phyloP scores from a whole-genome alignment of 2,329 filamentous ascomycete species.

The Fusarium pseudograminearum region DNA sequence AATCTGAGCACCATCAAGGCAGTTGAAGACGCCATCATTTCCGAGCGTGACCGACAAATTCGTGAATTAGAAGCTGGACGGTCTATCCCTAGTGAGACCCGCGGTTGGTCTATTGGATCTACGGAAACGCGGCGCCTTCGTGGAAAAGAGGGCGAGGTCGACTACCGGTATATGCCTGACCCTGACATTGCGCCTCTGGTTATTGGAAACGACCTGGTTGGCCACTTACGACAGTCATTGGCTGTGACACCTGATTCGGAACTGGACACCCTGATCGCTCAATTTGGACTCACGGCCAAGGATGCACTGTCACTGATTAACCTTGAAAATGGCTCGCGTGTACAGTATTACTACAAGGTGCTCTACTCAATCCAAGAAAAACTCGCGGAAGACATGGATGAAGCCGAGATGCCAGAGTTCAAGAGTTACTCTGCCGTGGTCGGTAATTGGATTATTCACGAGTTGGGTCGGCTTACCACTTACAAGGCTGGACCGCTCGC shows the following conservation, averaged over 20 bases:
- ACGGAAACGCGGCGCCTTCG: slow-evolving; percentile 84
- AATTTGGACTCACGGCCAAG: slow-evolving; percentile 79
- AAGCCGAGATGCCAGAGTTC: slow-evolving; percentile 42
- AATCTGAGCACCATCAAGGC: slow-evolving; percentile 95
- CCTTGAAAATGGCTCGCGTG: slow-evolving; percentile 80
- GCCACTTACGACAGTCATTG: slow-evolving; percentile 70
- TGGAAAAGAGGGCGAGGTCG: slow-evolving; percentile 95
- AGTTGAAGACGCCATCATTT: slow-evolving; percentile 92
- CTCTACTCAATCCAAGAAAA: slow-evolving; percentile 60
- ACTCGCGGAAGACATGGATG: slow-evolving; percentile 40
- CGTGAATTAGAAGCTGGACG: slow-evolving; percentile 80
- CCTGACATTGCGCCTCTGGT: slow-evolving; percentile 86
- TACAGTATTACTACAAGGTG: slow-evolving; percentile 84
- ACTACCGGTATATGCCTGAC: slow-evolving; percentile 99
- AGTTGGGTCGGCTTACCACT: slow-evolving; percentile 75
- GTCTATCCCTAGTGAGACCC: slow-evolving; percentile 83
- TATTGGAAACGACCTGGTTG: slow-evolving; percentile 77
- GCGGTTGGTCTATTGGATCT: slow-evolving; percentile 89
- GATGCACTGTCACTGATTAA: slow-evolving; percentile 85
- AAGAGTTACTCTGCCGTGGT: slow-evolving; percentile 60
- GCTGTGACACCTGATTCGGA: slow-evolving; percentile 80
- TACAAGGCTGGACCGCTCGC: slow-evolving; percentile 57
- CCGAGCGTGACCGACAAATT: slow-evolving; percentile 92
- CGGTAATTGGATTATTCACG: slow-evolving; percentile 79
- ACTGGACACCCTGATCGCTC: slow-evolving; percentile 69